A percentile compares a stretch with the other conserved stretches of the same genome.
phyloP scores from a whole-genome alignment of 176 grass and related monocot genomes.

The Aechmea fasciata region DNA sequence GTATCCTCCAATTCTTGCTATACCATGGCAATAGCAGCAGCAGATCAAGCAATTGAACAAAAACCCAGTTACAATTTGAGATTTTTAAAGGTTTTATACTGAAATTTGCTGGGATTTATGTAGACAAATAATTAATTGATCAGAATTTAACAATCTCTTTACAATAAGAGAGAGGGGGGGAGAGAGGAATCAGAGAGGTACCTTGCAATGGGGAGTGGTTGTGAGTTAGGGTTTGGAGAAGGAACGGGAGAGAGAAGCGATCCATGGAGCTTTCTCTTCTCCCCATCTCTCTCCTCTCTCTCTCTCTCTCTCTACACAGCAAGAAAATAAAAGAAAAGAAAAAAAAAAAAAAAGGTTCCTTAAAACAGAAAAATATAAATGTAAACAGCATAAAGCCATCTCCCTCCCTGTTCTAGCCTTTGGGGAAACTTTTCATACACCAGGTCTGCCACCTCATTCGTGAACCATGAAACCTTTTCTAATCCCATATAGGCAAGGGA shows the following conservation, averaged over 20 bases:
- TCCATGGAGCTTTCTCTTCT: constrained; percentile 6
- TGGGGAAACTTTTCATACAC: too few relatives aligned
- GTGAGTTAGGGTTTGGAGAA: not conserved
- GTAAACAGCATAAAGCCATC: not conserved
- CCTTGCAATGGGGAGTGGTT: constrained; percentile 17
- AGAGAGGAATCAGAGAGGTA: constrained; percentile 15
- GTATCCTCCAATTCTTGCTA: not conserved
- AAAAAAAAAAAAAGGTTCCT: not conserved
- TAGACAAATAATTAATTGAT: not conserved
- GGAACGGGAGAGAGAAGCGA: constrained; percentile 8
- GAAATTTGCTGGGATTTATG: too few relatives aligned
- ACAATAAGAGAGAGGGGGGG: constrained; percentile 6
- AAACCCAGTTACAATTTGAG: not conserved
- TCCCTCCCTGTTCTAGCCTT: constrained; percentile 14
- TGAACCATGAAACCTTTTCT: too few relatives aligned
- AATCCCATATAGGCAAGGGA: constrained; percentile 4
- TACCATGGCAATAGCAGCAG: not conserved
- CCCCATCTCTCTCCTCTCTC: constrained; percentile 11
- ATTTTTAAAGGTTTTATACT: not conserved
- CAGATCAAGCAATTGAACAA: not conserved
- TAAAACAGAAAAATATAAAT: constrained; percentile 22
- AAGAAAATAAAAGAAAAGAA: too few relatives aligned
- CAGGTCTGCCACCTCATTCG: too few relatives aligned
- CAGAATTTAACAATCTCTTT: not conserved
- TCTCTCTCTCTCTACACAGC: constrained; percentile 10